A percentile compares a stretch with the other conserved stretches of the same genome.
phyloP scores from a whole-genome alignment of 495 filamentous ascomycete species.

The Tuber borchii region DNA sequence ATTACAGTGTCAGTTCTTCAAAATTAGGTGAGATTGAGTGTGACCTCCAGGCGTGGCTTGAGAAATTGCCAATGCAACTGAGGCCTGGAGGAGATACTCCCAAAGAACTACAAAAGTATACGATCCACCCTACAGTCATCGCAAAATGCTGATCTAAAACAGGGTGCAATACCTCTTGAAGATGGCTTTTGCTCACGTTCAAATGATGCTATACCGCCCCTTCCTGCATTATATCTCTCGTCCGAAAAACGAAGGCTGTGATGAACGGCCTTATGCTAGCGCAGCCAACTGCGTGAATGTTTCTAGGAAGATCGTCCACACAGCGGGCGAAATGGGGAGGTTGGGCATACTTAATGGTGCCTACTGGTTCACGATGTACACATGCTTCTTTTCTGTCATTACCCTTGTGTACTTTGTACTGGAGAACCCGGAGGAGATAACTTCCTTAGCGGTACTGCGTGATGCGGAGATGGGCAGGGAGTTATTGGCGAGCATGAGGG shows the following conservation, averaged over 20 bases:
- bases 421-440: slow-evolving; percentile 76
- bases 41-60: slow-evolving; percentile 78
- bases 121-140: slow-evolving; percentile 3
- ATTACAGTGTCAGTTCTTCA: slow-evolving; percentile 79
- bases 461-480: slow-evolving; percentile 79
- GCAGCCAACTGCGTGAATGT: slow-evolving; percentile 84
- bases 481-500: slow-evolving; percentile 67
- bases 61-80: slow-evolving; percentile 65
- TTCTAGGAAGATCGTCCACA: slow-evolving; percentile 89
- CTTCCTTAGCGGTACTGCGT: slow-evolving; percentile 67
- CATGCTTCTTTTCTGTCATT: slow-evolving; percentile 88
- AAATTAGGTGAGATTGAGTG: slow-evolving; percentile 84
- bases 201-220: slow-evolving; percentile 91
- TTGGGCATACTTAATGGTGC: slow-evolving; percentile 75
- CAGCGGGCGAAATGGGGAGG: slow-evolving; percentile 81
- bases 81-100: slow-evolving; percentile 69
- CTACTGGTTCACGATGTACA: slow-evolving; percentile 96
- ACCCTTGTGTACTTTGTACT: slow-evolving; percentile 83
- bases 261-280: slow-evolving; percentile 83
- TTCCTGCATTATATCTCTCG: slow-evolving; percentile 91
- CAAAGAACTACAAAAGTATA: slow-evolving; percentile 68
- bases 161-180: slow-evolving; percentile 82
- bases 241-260: slow-evolving; percentile 59
- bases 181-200: slow-evolving; percentile 81
- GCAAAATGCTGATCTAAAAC: slow-evolving; percentile 32